phyloP scores from a whole-genome alignment of 345 rosid genomes.

The Eucalyptus lansdowneana region DNA sequence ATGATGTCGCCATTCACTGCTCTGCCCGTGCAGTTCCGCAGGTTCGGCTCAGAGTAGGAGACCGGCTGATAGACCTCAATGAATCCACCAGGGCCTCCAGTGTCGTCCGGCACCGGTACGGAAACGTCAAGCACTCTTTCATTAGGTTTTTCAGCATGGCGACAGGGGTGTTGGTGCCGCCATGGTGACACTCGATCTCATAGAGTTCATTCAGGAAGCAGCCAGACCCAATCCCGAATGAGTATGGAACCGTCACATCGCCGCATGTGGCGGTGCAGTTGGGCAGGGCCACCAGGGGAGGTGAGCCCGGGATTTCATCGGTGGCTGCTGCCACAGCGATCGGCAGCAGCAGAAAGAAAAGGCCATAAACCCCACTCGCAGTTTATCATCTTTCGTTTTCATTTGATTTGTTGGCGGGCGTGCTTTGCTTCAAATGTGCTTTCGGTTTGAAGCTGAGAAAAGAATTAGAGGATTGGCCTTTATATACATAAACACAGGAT shows the following conservation, averaged over 20 bases:
- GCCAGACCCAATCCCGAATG: background rate
- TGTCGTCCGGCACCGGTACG: background rate
- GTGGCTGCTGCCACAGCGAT: background rate
- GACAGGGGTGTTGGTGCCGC: background rate
- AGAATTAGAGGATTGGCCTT: background rate
- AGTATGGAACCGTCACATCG: background rate
- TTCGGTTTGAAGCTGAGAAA: background rate
- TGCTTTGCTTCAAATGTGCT: background rate
- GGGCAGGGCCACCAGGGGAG: background rate
- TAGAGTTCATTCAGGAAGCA: background rate
- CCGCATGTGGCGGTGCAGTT: background rate
- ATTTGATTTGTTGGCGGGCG: background rate
- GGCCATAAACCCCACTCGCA: background rate
- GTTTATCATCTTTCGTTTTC: background rate
- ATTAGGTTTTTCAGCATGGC: background rate
- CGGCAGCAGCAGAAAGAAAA: background rate
- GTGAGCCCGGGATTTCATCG: background rate
- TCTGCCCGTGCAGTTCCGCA: background rate
- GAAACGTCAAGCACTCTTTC: background rate
- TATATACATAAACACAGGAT: background rate
- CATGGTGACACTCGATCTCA: background rate
- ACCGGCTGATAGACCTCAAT: background rate
- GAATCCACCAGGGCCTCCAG: background rate
- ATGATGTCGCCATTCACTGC: background rate
- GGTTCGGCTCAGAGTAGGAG: background rate